phyloP scores from a whole-genome alignment of 768 basidiomycete species.

The Suillus sp. region DNA sequence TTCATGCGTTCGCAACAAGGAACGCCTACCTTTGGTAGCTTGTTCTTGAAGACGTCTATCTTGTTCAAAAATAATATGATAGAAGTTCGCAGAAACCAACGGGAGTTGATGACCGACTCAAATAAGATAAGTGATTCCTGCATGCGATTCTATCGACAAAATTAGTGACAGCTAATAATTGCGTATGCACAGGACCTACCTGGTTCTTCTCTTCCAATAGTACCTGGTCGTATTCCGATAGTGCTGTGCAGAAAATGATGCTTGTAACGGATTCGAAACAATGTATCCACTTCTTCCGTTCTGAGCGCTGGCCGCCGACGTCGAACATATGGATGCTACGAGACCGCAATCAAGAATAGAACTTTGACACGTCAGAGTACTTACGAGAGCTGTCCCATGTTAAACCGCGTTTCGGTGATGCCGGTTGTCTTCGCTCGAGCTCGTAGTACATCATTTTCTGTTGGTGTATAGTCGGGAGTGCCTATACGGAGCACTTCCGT shows the following conservation, averaged over 20 bases:
- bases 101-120: constrained; percentile 77
- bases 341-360: not conserved
- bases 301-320: constrained; percentile 78
- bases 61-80: constrained; percentile 74
- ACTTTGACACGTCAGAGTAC: constrained; percentile 19
- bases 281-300: constrained; percentile 83
- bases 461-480: constrained; percentile 76
- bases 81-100: constrained; percentile 69
- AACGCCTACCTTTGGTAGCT: constrained; percentile 53
- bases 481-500: constrained; percentile 83
- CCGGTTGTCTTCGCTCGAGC: constrained; percentile 90
- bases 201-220: constrained; percentile 56
- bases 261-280: constrained; percentile 81
- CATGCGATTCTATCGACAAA: constrained; percentile 63
- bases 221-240: constrained; percentile 79
- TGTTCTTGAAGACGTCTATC: constrained; percentile 77
- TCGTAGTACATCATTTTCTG: constrained; percentile 82
- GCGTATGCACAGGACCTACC: constrained; percentile 22
- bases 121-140: constrained; percentile 73
- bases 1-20: not conserved
- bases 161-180: not conserved
- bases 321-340: constrained; percentile 70
- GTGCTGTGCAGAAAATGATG: constrained; percentile 75
- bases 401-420: constrained; percentile 86
- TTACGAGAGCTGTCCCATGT: constrained; percentile 65